Evolutionary conservation across 2,329 filamentous ascomycete species (phyloP).

Genomic region (Golovinomyces cichoracearum): DNA sequence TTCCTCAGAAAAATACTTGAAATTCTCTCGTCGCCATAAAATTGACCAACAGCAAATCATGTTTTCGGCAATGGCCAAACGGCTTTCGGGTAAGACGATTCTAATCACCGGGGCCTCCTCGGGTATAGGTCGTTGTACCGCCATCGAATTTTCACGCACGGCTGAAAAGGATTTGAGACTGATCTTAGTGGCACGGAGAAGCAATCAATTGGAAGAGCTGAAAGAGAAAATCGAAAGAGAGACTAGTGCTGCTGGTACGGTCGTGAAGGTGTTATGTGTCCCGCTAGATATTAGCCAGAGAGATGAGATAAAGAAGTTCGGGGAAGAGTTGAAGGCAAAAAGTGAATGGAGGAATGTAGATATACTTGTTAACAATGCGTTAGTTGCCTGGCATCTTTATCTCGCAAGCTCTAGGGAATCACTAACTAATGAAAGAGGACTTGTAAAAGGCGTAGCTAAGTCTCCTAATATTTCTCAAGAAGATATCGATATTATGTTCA

Average conservation of each 20-base stretch:
- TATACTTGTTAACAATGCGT: slow-evolving; percentile 91
- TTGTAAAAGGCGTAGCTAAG: slow-evolving; percentile 68
- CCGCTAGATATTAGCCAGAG: slow-evolving; percentile 69
- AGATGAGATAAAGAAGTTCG: slow-evolving; percentile 45
- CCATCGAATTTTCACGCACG: slow-evolving; percentile 79
- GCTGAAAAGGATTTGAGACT: slow-evolving; percentile 54
- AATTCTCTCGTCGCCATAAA: too few relatives aligned
- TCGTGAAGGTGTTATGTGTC: slow-evolving; percentile 27
- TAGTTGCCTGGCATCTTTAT: slow-evolving; percentile 15
- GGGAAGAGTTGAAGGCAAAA: slow-evolving; percentile 37
- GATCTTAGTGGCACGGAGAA: slow-evolving; percentile 64
- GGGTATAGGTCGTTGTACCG: slow-evolving; percentile 65
- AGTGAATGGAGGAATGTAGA: slow-evolving; percentile 61
- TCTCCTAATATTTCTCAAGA: slow-evolving; percentile 62
- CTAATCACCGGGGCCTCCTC: slow-evolving; percentile 79
- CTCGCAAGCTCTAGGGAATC: slow-evolving; percentile 2
- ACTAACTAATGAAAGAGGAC: slow-evolving; percentile 29
- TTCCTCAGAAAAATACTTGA: too few relatives aligned
- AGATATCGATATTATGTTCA: slow-evolving; percentile 70
- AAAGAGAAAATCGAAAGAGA: slow-evolving; percentile 36
- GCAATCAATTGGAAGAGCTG: slow-evolving; percentile 51
- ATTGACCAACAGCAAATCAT: not conserved
- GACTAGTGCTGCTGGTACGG: slow-evolving; percentile 1
- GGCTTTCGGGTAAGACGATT: slow-evolving; percentile 77
- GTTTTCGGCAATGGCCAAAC: slow-evolving; percentile 37